phyloP scores from a whole-genome alignment of 208 protist species.

The Naegleria fowleri region DNA sequence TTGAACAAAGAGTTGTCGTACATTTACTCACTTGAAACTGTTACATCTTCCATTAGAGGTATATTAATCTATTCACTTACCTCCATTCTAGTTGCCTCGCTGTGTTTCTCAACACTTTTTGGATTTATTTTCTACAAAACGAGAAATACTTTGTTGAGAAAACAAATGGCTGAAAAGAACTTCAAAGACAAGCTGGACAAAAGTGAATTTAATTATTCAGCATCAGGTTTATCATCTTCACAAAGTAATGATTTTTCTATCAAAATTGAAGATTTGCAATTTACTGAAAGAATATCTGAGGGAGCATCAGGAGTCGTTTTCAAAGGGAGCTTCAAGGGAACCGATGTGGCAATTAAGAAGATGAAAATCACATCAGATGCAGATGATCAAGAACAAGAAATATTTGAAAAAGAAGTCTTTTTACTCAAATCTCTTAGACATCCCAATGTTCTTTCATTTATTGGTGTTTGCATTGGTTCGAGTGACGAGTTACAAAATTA shows the following conservation, averaged over 20 bases:
- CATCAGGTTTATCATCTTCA: background rate
- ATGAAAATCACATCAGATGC: background rate
- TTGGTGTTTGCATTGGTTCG: background rate
- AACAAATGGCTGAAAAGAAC: background rate
- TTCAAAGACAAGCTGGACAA: background rate
- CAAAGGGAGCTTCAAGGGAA: background rate
- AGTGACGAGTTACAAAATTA: background rate
- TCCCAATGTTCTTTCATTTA: background rate
- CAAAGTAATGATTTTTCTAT: background rate
- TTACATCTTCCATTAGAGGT: too few species aligned
- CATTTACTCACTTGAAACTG: too few species aligned
- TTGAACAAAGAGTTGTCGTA: too few species aligned
- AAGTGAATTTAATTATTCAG: background rate
- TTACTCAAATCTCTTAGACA: background rate
- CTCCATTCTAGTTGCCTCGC: background rate
- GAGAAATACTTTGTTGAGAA: background rate
- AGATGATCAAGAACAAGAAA: background rate
- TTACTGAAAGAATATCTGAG: background rate
- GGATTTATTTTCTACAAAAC: background rate
- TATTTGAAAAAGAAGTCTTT: background rate
- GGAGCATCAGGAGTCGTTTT: background rate
- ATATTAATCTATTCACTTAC: too few species aligned
- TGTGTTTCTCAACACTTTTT: background rate
- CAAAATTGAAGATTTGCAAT: constrained; percentile 5
- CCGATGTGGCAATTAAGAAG: background rate